phyloP scores from a whole-genome alignment of 805 yeast species.

The Ogataea zsoltii region DNA sequence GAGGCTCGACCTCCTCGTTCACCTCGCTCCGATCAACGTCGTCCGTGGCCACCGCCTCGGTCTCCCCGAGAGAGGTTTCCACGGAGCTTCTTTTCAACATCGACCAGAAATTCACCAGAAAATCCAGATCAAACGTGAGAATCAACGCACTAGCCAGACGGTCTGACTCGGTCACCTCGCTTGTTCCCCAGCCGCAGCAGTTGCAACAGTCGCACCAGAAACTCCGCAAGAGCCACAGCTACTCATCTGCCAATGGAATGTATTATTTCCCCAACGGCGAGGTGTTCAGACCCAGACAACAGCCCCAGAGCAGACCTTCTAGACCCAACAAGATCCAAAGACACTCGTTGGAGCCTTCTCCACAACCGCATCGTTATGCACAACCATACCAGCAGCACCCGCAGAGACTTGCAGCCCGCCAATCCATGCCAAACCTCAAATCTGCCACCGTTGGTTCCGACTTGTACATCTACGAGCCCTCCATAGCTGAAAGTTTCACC shows the following conservation, averaged over 20 bases:
- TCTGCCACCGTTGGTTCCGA: not conserved
- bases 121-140: slow-evolving; percentile 32
- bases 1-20: slow-evolving; percentile 36
- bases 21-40: slow-evolving; percentile 17
- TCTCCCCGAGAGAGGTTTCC: slow-evolving; percentile 35
- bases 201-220: slow-evolving; percentile 5
- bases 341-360: not conserved
- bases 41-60: slow-evolving; percentile 5
- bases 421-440: slow-evolving; percentile 19
- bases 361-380: not conserved
- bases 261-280: slow-evolving; percentile 55
- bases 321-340: slow-evolving; percentile 35
- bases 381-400: not conserved
- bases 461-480: not conserved
- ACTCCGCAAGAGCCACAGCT: slow-evolving; percentile 1
- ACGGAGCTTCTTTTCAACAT: slow-evolving; percentile 41
- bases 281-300: slow-evolving; percentile 47
- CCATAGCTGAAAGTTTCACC: not conserved
- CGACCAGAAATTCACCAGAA: slow-evolving; percentile 42
- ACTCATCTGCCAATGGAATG: slow-evolving; percentile 11
- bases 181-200: slow-evolving; percentile 8
- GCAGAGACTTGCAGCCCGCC: slow-evolving; percentile 2
- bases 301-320: slow-evolving; percentile 39
- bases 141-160: slow-evolving; percentile 13
- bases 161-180: slow-evolving; percentile 20